Conservation (phyloP, 2,329 filamentous ascomycete genomes). For the Fusarium circinatum region DNA sequence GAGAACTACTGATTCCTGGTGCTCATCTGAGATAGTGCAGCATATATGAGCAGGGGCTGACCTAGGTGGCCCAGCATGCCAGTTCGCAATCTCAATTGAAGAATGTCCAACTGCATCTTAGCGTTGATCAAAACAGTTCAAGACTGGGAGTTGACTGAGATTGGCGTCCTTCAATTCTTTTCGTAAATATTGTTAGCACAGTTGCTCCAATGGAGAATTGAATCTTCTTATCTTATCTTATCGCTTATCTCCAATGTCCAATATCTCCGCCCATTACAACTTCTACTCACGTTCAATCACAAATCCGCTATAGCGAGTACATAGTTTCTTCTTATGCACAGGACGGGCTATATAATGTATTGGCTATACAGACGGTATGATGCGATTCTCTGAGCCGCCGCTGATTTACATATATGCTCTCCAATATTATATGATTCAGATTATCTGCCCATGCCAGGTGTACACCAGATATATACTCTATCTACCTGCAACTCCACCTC, state of each 20-base stretch:
- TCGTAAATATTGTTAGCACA: too few species aligned
- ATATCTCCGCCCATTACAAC: background rate
- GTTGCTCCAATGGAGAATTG: accelerated
- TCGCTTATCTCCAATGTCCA: accelerated
- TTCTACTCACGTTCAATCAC: accelerated
- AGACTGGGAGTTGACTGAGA: background rate
- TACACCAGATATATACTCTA: accelerated
- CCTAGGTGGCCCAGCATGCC: background rate
- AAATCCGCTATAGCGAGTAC: background rate
- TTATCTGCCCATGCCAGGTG: too few species aligned
- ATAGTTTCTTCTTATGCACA: background rate
- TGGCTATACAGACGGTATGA: accelerated
- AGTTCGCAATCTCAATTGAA: background rate
- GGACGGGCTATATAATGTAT: accelerated
- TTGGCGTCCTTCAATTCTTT: background rate
- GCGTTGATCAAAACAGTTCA: too few species aligned
- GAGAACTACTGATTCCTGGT: background rate
- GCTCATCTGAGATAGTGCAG: background rate
- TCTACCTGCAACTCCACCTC: accelerated
- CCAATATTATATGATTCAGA: too few species aligned
- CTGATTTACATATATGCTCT: accelerated
- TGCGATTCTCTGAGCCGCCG: accelerated
- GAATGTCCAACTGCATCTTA: background rate
- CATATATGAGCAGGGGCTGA: background rate
- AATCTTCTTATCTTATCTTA: background rate